Base-by-base conservation (phyloP, 805 yeast species). In the Barnettozyma siamensis region DNA sequence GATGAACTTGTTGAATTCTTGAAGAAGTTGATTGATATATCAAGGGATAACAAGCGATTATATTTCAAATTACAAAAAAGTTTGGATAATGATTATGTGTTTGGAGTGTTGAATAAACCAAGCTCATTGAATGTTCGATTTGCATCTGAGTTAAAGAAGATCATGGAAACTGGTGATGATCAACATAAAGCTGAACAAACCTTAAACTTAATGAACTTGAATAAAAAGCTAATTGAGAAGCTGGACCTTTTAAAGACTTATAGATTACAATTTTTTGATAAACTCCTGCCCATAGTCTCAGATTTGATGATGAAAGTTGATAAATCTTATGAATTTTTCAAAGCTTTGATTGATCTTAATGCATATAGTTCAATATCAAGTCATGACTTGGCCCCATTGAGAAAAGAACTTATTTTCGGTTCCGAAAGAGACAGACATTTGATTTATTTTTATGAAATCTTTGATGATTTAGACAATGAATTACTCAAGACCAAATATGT, bases 391-490 rank as follows among this genome's bases (percentile, higher is more conserved):
- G 19, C 31, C 7, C 27, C 16, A 15, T 8, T 50, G 5, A 32
- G 52, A 6, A 32, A 24, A 6, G 15, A n/a, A 13, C 19, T 50
- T 6, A 30, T 38, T 11, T 26, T 40, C 8, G 50, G 51, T 7
- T 15, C 38, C 3, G 8, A 16, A 3, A 23, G 15, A 7, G 44
- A 44, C 4, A 24, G 17, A 20, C 21, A 21, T 3, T 16, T 44
- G 3, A 44, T 44, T 19, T 42, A 42, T 30, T 50, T 42, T 19
- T 24, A 42, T n/a, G 31, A 32, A 4, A 33, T 44, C 28, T 43
- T 44, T 13, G 43, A 45, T 5, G 28, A 17, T 11, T 18, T 37
- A 5, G 29, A 29, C 1, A 19, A 11, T 7, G 29, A 34, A 6
- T 11, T 7, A 13, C 21, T 42, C 2, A 46, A 41, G 37, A 23